Base-by-base conservation (phyloP, 2,329 filamentous ascomycete genomes). In the Chaetomium globosum region DNA sequence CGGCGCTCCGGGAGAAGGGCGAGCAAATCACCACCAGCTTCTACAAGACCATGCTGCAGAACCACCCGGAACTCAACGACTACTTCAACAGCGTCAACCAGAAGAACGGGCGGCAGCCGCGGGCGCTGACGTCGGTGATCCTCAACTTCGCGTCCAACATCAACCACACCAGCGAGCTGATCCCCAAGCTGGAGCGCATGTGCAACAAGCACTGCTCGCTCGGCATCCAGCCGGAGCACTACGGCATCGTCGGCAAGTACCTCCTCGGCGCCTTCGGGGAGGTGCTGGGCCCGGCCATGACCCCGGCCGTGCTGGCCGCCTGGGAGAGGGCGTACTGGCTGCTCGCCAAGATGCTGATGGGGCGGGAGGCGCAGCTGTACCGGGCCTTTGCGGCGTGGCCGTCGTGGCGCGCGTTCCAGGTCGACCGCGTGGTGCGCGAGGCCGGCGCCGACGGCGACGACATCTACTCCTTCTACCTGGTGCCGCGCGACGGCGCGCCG, bases 131-230 rank as follows among this genome's bases (percentile, higher is more conserved):
- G 0, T 80, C 81, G 54, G 81, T 88, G 30, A 86, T 93, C 55
- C 86, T 89, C 69, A 87, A 85, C 69, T 93, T 91, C 73, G 90
- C 90, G 61, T 79, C 84, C 66, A 86, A 92, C 77, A 90, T 92
- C 75, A 85, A 89, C 75, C 79, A 85, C 77, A 84, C 82, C 65
- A 82, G 80, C 73, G 82, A 85, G 74, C 75, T 85, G 58, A 80
- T 81, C 43, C 81, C 81, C 54, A 82, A 80, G 67, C 79, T 85
- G 60, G 83, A 85, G 75, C 80, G 82, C 31, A 82, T 85, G 71
- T 89, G 87, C 75, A 85, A 92, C 75, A 92, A 92, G 77, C 90
- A 93, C 75, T 89, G 85, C 65, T 89, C 87, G 0, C 81, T 93
- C 1, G 86, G 85, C 71, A 87, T 93, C 73, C 80, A 80, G 63